Percentiles rank a stretch among this genome's conserved stretches.
These are phyloP conservation scores for Microthlaspi erraticum DNA, from an alignment of 345 rosid species.

Conservation along the genomic window DNA sequence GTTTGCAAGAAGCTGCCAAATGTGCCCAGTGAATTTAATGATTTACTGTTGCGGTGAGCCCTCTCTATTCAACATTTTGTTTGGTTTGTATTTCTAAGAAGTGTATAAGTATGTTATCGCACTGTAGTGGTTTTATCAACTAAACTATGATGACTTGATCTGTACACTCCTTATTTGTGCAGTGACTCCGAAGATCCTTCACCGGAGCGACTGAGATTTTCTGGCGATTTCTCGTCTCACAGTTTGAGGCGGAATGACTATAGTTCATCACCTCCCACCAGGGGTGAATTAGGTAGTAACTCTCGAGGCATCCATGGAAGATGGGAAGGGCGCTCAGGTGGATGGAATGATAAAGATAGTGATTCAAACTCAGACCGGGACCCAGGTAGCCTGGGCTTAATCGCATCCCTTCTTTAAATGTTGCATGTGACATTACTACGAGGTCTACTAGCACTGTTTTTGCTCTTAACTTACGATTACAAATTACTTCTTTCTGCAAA, in stretches of 20 bases:
- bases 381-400: slow-evolving; percentile 57
- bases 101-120: slow-evolving; percentile 14
- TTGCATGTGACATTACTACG: slow-evolving; percentile 17
- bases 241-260: slow-evolving; percentile 72
- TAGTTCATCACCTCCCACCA: slow-evolving; percentile 87
- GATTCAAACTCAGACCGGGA: slow-evolving; percentile 80
- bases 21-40: slow-evolving; percentile 65
- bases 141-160: slow-evolving; percentile 9
- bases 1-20: slow-evolving; percentile 76
- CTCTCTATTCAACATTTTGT: neutral
- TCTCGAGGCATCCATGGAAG: slow-evolving; percentile 69
- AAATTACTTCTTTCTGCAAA: slow-evolving; percentile 11
- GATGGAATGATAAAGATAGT: slow-evolving; percentile 74
- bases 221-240: slow-evolving; percentile 62
- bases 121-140: slow-evolving; percentile 8
- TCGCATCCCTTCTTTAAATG: slow-evolving; percentile 30
- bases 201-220: slow-evolving; percentile 61
- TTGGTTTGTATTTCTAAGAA: neutral
- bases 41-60: slow-evolving; percentile 64
- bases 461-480: neutral
- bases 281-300: slow-evolving; percentile 67
- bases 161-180: slow-evolving; percentile 32
- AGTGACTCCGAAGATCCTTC: slow-evolving; percentile 73
- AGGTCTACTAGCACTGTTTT: slow-evolving; percentile 27
- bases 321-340: slow-evolving; percentile 88